Percentiles rank a stretch among this genome's conserved stretches.
phyloP scores from a whole-genome alignment of 2,329 filamentous ascomycete species.

The Aspergillus fischeri region DNA sequence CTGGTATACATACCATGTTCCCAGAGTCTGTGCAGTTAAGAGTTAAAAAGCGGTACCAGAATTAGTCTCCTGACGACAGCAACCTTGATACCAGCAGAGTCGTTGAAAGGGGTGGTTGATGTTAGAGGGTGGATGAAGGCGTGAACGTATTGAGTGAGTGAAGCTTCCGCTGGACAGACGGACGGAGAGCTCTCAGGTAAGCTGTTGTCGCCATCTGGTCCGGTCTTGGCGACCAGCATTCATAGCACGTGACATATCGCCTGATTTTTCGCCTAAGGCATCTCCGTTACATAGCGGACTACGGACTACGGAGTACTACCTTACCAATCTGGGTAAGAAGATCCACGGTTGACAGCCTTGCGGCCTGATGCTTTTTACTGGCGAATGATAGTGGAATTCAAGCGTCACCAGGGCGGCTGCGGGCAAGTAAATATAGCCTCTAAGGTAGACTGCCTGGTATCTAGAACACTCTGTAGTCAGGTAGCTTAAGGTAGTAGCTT shows the following conservation, averaged over 20 bases:
- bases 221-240: conserved; percentile 11
- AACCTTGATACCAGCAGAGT: conserved; percentile 3
- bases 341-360: neutral
- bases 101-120: conserved; percentile 12
- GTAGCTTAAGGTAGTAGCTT: neutral
- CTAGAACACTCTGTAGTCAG: neutral
- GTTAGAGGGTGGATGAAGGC: conserved; percentile 15
- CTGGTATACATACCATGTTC: conserved; percentile 32
- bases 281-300: too few relatives aligned
- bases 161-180: neutral
- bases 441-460: neutral
- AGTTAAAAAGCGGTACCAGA: neutral
- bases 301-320: too few relatives aligned
- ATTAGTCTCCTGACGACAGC: neutral
- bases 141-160: conserved; percentile 12
- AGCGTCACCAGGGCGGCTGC: neutral
- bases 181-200: conserved; percentile 15
- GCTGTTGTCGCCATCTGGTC: conserved; percentile 16
- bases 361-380: neutral
- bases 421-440: neutral
- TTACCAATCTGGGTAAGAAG: neutral
- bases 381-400: neutral
- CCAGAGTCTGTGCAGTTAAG: conserved; percentile 2
- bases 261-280: conserved; percentile 7
- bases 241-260: conserved; percentile 6